phyloP scores from a whole-genome alignment of 805 yeast species.

The Ogataea ramenticola region DNA sequence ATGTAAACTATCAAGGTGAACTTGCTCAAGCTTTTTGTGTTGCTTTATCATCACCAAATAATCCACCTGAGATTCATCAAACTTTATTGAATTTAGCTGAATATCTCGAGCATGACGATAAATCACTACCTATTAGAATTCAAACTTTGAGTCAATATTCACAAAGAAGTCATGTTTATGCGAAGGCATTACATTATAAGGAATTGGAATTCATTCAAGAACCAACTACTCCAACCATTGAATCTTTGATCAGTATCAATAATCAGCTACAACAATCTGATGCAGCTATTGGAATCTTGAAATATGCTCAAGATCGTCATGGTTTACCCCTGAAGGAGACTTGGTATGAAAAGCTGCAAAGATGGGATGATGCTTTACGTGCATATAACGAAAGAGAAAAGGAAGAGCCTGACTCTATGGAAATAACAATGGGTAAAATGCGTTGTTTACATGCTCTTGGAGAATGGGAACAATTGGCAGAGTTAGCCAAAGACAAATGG shows the following conservation, averaged over 20 bases:
- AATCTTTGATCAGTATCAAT: conserved; percentile 84
- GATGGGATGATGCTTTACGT: conserved; percentile 96
- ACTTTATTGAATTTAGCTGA: conserved; percentile 85
- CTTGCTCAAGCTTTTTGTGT: conserved; percentile 76
- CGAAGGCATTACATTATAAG: conserved; percentile 93
- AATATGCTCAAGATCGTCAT: conserved; percentile 89
- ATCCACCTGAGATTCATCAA: conserved; percentile 94
- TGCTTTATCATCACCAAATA: conserved; percentile 83
- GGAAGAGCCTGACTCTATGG: conserved; percentile 63
- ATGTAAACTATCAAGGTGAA: conserved; percentile 84
- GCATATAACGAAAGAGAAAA: conserved; percentile 80
- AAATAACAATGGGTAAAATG: conserved; percentile 95
- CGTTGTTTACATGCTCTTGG: conserved; percentile 97
- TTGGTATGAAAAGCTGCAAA: conserved; percentile 93
- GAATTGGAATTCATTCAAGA: conserved; percentile 92
- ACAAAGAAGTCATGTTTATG: conserved; percentile 93
- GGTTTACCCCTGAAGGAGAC: conserved; percentile 89
- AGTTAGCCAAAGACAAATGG: conserved; percentile 86
- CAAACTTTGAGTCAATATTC: conserved; percentile 88
- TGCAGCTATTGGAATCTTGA: conserved; percentile 94
- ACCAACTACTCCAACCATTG: conserved; percentile 87
- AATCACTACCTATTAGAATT: conserved; percentile 86
- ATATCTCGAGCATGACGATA: conserved; percentile 96
- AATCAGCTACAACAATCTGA: conserved; percentile 94
- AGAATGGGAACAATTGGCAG: conserved; percentile 91